Base-by-base conservation (phyloP, 2,329 filamentous ascomycete species). In the Thielaviopsis euricoi region DNA sequence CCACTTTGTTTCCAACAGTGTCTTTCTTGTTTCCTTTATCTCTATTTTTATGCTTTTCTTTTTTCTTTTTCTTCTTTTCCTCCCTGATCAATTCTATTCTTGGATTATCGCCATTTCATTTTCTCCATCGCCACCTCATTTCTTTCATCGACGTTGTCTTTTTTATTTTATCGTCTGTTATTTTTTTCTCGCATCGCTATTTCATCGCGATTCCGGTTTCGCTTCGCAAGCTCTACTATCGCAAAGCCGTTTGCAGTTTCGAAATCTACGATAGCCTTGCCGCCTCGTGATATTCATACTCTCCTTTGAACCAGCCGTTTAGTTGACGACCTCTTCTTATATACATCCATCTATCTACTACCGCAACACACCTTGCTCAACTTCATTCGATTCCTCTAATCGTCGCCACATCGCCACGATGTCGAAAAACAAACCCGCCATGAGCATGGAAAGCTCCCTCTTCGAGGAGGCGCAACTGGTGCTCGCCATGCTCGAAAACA, bases 381-480 rank as follows among this genome's bases (percentile, higher is more conserved):
- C 25, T 26, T 9, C 4, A 4, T 26, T 9, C 25, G 25, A 4
- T n/a, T n/a, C 25, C 25, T 9, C 4, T 26, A 26, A 26, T 9
- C 25, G 9, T 26, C 25, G 25, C 25, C 25, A 26, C 25, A 4
- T 26, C 9, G 25, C 25, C 25, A 9, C 25, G 4, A 26, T 26
- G 25, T 26, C 25, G 25, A 26, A 26, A 26, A 4, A 63, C 10
- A 62, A 66, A 54, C 70, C 71, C 55, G 72, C 74, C 21, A 88
- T 88, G 83, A 89, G 85, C 66, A 80, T 90, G 66, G 86, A 89
- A 71, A 80, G 84, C 53, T 80, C 83, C 63, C 75, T 89, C 62
- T 86, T 89, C 67, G 83, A 89, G 73, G 87, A 91, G 74, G 79
- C 85, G 61, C 76, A 77, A 62, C 85, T 88, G 70, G 82, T 89